Percentiles rank a stretch among this genome's conserved stretches.
Evolutionary conservation across 495 filamentous ascomycete genomes (phyloP).

Genomic region (Daldinia decipiens): DNA sequence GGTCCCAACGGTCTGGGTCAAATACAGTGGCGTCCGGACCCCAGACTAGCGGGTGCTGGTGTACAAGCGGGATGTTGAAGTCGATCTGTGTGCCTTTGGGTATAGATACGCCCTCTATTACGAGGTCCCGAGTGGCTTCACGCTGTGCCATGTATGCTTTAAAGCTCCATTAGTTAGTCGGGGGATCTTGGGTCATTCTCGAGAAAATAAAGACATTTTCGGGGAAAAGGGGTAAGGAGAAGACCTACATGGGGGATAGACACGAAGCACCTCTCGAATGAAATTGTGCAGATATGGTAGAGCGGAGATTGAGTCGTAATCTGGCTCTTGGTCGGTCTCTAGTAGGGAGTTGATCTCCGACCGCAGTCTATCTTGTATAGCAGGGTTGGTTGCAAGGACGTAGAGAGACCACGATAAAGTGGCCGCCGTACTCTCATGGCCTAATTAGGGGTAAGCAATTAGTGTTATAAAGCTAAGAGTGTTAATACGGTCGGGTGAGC

Average conservation of each 20-base stretch:
- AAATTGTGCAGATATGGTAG: conserved; percentile 55
- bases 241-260: conserved; percentile 49
- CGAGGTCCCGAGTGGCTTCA: conserved; percentile 38
- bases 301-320: conserved; percentile 48
- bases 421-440: conserved; percentile 45
- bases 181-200: background rate
- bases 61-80: conserved; percentile 41
- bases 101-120: conserved; percentile 44
- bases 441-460: conserved; percentile 10
- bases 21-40: conserved; percentile 46
- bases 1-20: conserved; percentile 52
- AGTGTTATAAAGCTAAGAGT: background rate
- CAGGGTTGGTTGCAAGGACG: conserved; percentile 28
- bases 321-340: conserved; percentile 38
- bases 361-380: conserved; percentile 44
- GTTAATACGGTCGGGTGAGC: background rate
- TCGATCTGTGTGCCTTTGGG: conserved; percentile 50
- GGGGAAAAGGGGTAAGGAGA: background rate
- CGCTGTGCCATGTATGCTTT: conserved; percentile 43
- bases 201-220: background rate
- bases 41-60: conserved; percentile 49
- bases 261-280: conserved; percentile 52
- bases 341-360: conserved; percentile 42
- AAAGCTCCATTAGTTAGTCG: background rate
- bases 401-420: conserved; percentile 42